Percentiles rank a stretch among this genome's conserved stretches.
These are phyloP conservation scores for Dipodascopsis uninucleata DNA, from an alignment of 805 yeast genomes.

Conservation along the genomic window DNA sequence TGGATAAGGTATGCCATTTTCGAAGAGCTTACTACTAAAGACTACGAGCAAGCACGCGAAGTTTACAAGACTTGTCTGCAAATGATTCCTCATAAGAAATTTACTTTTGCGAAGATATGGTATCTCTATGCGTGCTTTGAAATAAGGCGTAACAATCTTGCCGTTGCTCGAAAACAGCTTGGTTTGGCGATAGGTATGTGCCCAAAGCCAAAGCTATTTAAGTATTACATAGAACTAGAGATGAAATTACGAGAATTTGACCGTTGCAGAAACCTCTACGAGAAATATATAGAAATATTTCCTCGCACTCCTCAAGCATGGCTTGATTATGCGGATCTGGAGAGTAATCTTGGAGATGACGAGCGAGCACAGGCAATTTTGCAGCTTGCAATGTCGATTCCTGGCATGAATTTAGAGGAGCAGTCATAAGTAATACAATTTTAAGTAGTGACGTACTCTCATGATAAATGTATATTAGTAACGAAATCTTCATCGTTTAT, in stretches of 20 bases:
- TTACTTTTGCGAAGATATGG: slow-evolving; percentile 77
- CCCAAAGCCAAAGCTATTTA: slow-evolving; percentile 57
- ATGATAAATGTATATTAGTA: no score
- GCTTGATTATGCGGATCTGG: slow-evolving; percentile 65
- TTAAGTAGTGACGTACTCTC: no score
- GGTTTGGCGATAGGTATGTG: slow-evolving; percentile 70
- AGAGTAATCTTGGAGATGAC: slow-evolving; percentile 60
- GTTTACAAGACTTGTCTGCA: slow-evolving; percentile 51
- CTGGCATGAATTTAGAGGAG: slow-evolving; percentile 17
- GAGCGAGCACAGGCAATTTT: slow-evolving; percentile 65
- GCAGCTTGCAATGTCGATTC: slow-evolving; percentile 44
- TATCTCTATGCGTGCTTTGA: slow-evolving; percentile 66
- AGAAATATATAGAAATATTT: slow-evolving; percentile 54
- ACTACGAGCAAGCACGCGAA: slow-evolving; percentile 46
- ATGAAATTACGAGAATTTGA: slow-evolving; percentile 70
- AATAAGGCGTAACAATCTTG: slow-evolving; percentile 52
- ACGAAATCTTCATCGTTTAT: no score
- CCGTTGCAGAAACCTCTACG: slow-evolving; percentile 69
- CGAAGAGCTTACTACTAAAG: slow-evolving; percentile 50
- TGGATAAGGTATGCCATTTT: slow-evolving; percentile 66
- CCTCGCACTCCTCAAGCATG: slow-evolving; percentile 48
- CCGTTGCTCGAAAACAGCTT: slow-evolving; percentile 58
- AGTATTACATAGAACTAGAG: slow-evolving; percentile 66
- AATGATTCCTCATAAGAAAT: slow-evolving; percentile 53
- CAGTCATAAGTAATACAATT: no score